Evolutionary conservation across 1,284 basidiomycete genomes (phyloP).

Genomic region (Clitocybe nebularis): DNA sequence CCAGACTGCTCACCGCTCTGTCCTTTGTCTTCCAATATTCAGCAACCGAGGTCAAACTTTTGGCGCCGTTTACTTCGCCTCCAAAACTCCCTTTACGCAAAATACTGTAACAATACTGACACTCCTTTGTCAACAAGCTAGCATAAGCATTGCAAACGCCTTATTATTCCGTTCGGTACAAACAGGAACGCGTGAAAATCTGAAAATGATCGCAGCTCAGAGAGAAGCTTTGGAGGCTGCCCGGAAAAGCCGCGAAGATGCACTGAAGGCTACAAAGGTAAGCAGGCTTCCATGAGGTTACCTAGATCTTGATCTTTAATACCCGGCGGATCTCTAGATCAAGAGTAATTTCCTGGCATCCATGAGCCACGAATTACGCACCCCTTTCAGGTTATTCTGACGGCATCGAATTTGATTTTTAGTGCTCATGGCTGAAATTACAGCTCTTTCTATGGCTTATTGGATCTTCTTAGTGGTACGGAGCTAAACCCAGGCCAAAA

Average conservation of each 20-base stretch:
- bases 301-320: background rate
- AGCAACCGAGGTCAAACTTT: slow-evolving; percentile 69
- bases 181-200: slow-evolving; percentile 62
- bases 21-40: slow-evolving; percentile 66
- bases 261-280: slow-evolving; percentile 67
- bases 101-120: slow-evolving; percentile 60
- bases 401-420: slow-evolving; percentile 1
- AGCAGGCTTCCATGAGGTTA: slow-evolving; percentile 2
- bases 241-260: slow-evolving; percentile 63
- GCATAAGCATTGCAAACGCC: slow-evolving; percentile 68
- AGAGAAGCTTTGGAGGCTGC: slow-evolving; percentile 63
- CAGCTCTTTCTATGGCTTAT: slow-evolving; percentile 70
- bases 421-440: too few species aligned
- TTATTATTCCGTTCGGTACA: slow-evolving; percentile 70
- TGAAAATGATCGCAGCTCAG: slow-evolving; percentile 71
- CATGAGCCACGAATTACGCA: slow-evolving; percentile 71
- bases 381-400: slow-evolving; percentile 57
- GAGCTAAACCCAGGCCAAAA: slow-evolving; percentile 61
- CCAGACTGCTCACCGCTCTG: slow-evolving; percentile 53
- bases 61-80: slow-evolving; percentile 52
- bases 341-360: slow-evolving; percentile 73
- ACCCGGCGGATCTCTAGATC: slow-evolving; percentile 39
- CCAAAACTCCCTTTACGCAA: slow-evolving; percentile 58
- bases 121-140: slow-evolving; percentile 67
- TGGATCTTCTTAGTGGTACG: slow-evolving; percentile 64